Conservation (phyloP, 306 rosid species). For the Luffa aegyptiaca region DNA sequence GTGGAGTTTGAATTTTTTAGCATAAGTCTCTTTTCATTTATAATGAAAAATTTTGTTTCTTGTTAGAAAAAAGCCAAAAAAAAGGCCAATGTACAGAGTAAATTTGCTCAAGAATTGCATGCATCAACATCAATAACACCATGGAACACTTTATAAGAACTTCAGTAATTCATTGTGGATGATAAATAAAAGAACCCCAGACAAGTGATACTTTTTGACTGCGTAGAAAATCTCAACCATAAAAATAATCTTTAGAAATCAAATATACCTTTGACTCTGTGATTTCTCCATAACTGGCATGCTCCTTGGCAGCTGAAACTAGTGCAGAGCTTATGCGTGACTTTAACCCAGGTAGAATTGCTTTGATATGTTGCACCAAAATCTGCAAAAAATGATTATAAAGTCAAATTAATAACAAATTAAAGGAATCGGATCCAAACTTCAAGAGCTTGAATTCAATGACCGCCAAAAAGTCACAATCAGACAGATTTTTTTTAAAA, state of each 20-base stretch:
- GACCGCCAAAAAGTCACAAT: neutral
- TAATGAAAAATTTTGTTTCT: no score
- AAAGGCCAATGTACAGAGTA: neutral
- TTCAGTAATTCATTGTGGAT: neutral
- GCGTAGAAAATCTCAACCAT: neutral
- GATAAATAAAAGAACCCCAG: neutral
- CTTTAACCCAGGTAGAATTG: constrained; percentile 78
- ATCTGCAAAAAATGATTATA: constrained; percentile 37
- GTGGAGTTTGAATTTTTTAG: no score
- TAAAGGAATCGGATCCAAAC: neutral
- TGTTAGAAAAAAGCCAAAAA: no score
- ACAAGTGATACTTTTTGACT: neutral
- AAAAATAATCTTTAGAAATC: constrained; percentile 5
- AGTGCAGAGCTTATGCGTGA: constrained; percentile 82
- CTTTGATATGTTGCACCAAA: constrained; percentile 82
- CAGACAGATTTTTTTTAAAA: neutral
- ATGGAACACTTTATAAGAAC: neutral
- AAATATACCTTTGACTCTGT: constrained; percentile 70
- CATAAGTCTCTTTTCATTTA: no score
- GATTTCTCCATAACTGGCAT: constrained; percentile 90
- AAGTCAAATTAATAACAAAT: neutral
- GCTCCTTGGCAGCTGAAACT: constrained; percentile 90
- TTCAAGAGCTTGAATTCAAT: constrained; percentile 1
- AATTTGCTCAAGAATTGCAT: neutral
- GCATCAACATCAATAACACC: neutral